Base-by-base conservation (phyloP, 305 asterid genomes). In the Fraxinus dipetala region DNA sequence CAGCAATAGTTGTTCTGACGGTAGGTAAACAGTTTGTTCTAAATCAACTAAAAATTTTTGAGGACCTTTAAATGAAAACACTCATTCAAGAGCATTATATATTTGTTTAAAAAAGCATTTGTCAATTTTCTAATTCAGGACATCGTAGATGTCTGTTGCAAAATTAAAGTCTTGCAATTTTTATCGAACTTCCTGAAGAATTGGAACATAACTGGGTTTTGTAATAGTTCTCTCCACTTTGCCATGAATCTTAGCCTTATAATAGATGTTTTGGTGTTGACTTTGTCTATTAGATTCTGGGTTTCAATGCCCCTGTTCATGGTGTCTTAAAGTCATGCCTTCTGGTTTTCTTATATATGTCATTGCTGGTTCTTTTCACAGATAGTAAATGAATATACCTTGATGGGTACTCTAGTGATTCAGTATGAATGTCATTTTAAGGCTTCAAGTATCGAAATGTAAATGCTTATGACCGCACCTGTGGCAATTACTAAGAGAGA, bases 1-100 rank as follows among this genome's bases (percentile, higher is more conserved):
- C 98, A 30, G 98, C 98, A 75, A 96, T 96, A 84, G 95, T 96
- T 82, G 99, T 94, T 83, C 85, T 94, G 83, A 92, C 98, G 81
- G 99, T 94, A 86, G 81, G 92, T 77, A 65, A 77, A 79, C 76
- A 72, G 13, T 65, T 81, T 80, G 75, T 81, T 78, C 48, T 84
- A 48, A 67, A 78, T 54, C 72, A 79, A 74, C 74, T 69, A 67
- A 20, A 48, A 36, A 35, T 73, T 77, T 43, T 43, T 26, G 75
- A 48, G 75, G 38, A 75, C 61, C 63, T 65, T 11, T 34, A 73
- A 75, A 79, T 87, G 81, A 78, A 28, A 45, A 75, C 7, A 75
- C 61, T 48, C 84, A 48, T 75, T 72, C 38, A 54, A 56, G 30
- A 45, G 83, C 61, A 59, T 82, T 72, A 75, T 22, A 54, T 54